Conservation (phyloP, 306 rosid species). For the Bauhinia variegata region DNA sequence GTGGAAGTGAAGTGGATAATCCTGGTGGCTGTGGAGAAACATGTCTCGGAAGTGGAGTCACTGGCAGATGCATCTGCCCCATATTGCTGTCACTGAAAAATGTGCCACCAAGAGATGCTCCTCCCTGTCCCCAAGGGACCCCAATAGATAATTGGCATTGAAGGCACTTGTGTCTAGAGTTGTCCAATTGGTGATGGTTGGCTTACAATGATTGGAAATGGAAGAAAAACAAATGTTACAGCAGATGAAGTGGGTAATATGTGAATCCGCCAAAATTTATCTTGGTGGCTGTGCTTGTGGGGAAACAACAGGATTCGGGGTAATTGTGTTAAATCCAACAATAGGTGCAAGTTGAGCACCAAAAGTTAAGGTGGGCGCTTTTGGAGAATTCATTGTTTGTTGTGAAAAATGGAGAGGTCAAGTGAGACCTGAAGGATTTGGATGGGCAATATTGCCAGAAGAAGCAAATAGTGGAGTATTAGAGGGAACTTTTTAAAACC, state of each 20-base stretch:
- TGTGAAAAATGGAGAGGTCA: constrained; percentile 48
- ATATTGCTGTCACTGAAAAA: constrained; percentile 48
- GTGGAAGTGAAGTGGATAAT: constrained; percentile 44
- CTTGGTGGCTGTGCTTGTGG: constrained; percentile 47
- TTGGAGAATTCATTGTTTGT: constrained; percentile 51
- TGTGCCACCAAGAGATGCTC: constrained; percentile 17
- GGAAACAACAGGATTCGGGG: constrained; percentile 54
- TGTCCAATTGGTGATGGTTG: constrained; percentile 53
- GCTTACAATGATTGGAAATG: constrained; percentile 47
- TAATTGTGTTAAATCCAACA: constrained; percentile 48
- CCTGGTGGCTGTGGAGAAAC: constrained; percentile 45
- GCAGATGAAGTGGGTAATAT: constrained; percentile 52
- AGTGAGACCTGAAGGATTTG: constrained; percentile 53
- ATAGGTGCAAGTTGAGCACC: constrained; percentile 54
- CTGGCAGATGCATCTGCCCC: constrained; percentile 50
- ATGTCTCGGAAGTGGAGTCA: constrained; percentile 39
- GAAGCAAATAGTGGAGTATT: constrained; percentile 41
- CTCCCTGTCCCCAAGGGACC: constrained; percentile 49
- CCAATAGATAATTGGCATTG: too few species aligned
- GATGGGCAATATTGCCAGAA: constrained; percentile 44
- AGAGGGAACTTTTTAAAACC: constrained; percentile 58
- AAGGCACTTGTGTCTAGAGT: constrained; percentile 44
- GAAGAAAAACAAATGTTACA: constrained; percentile 50
- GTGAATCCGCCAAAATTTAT: constrained; percentile 53
- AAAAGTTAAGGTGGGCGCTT: constrained; percentile 50